These are phyloP conservation scores for Silene latifolia DNA, from an alignment of 148 eudicot species.

Conservation along the genomic window DNA sequence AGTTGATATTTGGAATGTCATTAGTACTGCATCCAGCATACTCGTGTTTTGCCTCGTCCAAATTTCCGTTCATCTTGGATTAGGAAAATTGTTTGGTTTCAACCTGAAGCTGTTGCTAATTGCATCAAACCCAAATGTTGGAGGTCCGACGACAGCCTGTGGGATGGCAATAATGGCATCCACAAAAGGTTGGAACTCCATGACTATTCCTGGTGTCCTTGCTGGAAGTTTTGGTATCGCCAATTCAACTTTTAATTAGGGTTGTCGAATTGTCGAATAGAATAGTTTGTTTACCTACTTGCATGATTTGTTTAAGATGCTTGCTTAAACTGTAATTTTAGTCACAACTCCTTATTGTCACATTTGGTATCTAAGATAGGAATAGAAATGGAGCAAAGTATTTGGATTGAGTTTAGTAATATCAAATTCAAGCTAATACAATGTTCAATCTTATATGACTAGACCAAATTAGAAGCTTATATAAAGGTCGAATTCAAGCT, in stretches of 20 bases:
- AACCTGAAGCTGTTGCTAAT: constrained; percentile 61
- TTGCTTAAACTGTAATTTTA: too few species aligned
- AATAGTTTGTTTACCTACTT: too few species aligned
- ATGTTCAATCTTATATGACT: too few species aligned
- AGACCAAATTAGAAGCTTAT: too few species aligned
- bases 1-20: constrained; percentile 67
- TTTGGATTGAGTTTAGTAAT: too few species aligned
- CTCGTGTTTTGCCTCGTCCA: constrained; percentile 75
- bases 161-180: constrained; percentile 99
- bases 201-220: constrained; percentile 80
- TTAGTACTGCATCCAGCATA: constrained; percentile 77
- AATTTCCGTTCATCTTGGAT: constrained; percentile 70
- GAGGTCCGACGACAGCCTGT: constrained; percentile 97
- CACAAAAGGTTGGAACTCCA: constrained; percentile 81
- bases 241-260: constrained; percentile 59
- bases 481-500: too few species aligned
- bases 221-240: constrained; percentile 89
- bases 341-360: too few species aligned
- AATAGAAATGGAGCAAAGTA: too few species aligned
- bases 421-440: too few species aligned
- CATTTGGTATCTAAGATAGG: too few species aligned
- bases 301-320: too few species aligned
- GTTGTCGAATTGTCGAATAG: too few species aligned
- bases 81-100: constrained; percentile 59
- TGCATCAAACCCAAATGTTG: constrained; percentile 87